Percentiles rank a stretch among this genome's conserved stretches.
phyloP scores from a whole-genome alignment of 2,329 filamentous ascomycete genomes.

The Apiospora phragmitis region DNA sequence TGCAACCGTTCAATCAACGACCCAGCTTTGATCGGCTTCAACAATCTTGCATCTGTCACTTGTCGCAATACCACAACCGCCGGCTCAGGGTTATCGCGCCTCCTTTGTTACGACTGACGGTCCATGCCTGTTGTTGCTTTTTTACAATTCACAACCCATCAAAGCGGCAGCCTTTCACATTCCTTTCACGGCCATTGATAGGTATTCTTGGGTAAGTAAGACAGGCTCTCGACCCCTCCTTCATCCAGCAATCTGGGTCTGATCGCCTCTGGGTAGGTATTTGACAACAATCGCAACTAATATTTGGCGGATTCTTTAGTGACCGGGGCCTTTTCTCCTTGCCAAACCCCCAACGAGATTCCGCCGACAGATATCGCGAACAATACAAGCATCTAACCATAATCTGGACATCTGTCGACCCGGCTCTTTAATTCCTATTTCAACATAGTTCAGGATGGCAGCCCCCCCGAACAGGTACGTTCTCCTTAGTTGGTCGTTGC shows the following conservation, averaged over 20 bases:
- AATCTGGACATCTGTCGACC: neutral
- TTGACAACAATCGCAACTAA: neutral
- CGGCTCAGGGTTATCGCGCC: neutral
- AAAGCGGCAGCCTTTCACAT: neutral
- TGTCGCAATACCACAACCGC: neutral
- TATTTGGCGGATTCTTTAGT: neutral
- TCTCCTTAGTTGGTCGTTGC: neutral
- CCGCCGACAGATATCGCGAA: neutral
- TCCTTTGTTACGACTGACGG: constrained; percentile 4
- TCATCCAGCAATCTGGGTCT: neutral
- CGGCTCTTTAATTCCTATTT: neutral
- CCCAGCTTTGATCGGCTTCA: neutral
- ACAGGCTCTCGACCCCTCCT: neutral
- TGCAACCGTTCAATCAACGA: neutral
- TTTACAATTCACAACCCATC: constrained; percentile 3
- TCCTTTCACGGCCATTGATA: neutral
- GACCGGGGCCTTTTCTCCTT: neutral
- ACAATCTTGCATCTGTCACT: neutral
- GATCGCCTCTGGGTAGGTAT: neutral
- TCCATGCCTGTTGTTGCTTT: neutral
- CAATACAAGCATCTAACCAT: neutral
- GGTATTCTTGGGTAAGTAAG: neutral
- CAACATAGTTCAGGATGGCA: constrained; percentile 2
- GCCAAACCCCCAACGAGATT: neutral
- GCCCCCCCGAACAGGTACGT: constrained; percentile 11